Evolutionary conservation across 208 protist species (phyloP).

Genomic region (Jaenimonas drosophilae): DNA sequence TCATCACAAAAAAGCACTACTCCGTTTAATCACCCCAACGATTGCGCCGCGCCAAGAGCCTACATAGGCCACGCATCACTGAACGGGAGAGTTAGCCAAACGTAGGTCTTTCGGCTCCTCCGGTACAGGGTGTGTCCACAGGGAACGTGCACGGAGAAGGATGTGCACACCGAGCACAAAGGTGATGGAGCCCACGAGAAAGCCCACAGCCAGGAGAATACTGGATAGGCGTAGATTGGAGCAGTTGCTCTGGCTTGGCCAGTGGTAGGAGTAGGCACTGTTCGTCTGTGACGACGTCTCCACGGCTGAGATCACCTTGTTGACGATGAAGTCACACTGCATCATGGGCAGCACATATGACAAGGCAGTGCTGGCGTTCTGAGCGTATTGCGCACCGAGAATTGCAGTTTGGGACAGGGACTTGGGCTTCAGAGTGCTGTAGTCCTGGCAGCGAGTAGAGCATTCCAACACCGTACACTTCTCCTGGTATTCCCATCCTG

Average conservation of each 20-base stretch:
- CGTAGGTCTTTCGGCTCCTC: no score
- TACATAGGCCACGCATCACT: no score
- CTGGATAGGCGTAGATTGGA: conserved; percentile 24
- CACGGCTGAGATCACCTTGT: conserved; percentile 32
- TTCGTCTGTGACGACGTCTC: conserved; percentile 11
- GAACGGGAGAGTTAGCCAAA: no score
- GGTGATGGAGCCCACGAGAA: conserved; percentile 67
- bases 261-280: not conserved
- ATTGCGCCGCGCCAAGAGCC: no score
- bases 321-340: conserved; percentile 71
- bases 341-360: conserved; percentile 50
- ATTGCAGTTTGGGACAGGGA: conserved; percentile 17
- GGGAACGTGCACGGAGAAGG: conserved; percentile 43
- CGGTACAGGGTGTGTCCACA: no score
- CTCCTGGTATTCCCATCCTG: conserved; percentile 22
- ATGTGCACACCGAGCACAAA: conserved; percentile 61
- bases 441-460: not conserved
- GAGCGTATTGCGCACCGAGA: conserved; percentile 11
- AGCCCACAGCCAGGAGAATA: conserved; percentile 51
- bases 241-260: conserved; percentile 12
- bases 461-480: conserved; percentile 42
- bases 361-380: conserved; percentile 51
- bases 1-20: no score
- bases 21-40: no score
- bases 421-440: conserved; percentile 10